Base-by-base conservation (phyloP, 306 rosid genomes). In the Gastrolobium villosum region DNA sequence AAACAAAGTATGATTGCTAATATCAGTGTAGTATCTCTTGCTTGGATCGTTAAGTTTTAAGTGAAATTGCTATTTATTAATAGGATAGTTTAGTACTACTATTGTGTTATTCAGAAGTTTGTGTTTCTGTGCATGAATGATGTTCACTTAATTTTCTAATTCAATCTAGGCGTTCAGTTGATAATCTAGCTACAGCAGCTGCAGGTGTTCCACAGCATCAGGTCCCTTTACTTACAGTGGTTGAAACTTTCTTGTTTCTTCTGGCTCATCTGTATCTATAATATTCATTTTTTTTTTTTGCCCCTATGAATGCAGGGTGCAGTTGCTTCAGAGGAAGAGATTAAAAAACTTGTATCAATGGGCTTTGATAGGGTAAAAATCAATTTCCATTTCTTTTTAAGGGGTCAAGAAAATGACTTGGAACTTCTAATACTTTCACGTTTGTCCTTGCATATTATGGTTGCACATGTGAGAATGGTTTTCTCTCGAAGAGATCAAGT, bases 281-380 rank as follows among this genome's bases (percentile, higher is more conserved):
- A 53, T 67, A 39, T 74, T 87, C 30, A 32, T 44, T 53, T 63
- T 40, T 53, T 63, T 40, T 68, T 67, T 45, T 43, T n/a, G 55
- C 40, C 77, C 46, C 56, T 36, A 41, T 79, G 74, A 48, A 50
- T 84, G 86, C 94, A 92, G 98, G 90, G 77, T 37, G 76, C 85
- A 74, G 89, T 77, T 71, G 89, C 75, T 81, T 85, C 97, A 14
- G 98, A 95, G 35, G 99, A 86, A 81, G 88, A 89, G 81, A 86
- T 91, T 70, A 89, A 85, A 49, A 88, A 88, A 57, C 94, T 95
- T 68, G 94, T 95, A 64, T 52, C 96, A 20, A 95, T 95, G 99
- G 99, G 99, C 62, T 95, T 95, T 87, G 99, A 93, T 70, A 95
- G 84, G 98, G 99, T 95, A 88, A 81, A 34, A 54, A 50, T 36